These are phyloP conservation scores for Coprinopsis cinerea DNA, from an alignment of 768 basidiomycete species.

Conservation along the genomic window DNA sequence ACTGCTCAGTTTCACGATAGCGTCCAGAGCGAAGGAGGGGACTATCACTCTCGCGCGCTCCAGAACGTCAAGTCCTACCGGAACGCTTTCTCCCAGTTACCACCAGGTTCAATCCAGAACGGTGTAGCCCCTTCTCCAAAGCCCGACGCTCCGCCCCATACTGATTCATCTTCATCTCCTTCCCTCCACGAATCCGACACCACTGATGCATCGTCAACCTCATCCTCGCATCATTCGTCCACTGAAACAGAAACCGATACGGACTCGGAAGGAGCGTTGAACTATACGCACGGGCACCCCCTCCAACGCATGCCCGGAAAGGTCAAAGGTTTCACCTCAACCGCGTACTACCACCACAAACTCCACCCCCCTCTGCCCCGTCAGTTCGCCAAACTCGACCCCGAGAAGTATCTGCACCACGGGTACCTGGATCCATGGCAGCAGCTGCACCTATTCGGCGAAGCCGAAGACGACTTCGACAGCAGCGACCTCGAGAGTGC, in stretches of 20 bases:
- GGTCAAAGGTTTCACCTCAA: slow-evolving; percentile 1
- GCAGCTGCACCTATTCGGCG: not conserved
- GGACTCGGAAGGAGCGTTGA: not conserved
- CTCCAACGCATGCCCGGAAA: slow-evolving; percentile 7
- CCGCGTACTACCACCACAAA: slow-evolving; percentile 3
- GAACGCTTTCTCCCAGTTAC: not conserved
- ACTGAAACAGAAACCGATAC: too few species aligned
- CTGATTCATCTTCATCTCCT: not conserved
- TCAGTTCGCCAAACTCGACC: not conserved
- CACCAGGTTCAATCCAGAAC: not conserved
- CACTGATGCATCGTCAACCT: too few species aligned
- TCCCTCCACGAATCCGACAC: not conserved
- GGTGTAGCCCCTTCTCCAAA: not conserved
- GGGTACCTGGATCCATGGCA: not conserved
- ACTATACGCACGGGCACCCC: slow-evolving; percentile 5
- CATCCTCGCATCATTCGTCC: too few species aligned
- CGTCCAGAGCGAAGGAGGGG: not conserved
- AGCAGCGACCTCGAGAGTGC: not conserved
- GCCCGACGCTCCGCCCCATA: not conserved
- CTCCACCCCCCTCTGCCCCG: not conserved
- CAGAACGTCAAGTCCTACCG: not conserved
- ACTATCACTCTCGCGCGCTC: not conserved
- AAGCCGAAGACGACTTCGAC: not conserved
- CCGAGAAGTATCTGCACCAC: not conserved
- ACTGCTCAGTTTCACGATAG: not conserved